phyloP scores from a whole-genome alignment of 2,329 filamentous ascomycete species.

The Setomelanomma holmii region DNA sequence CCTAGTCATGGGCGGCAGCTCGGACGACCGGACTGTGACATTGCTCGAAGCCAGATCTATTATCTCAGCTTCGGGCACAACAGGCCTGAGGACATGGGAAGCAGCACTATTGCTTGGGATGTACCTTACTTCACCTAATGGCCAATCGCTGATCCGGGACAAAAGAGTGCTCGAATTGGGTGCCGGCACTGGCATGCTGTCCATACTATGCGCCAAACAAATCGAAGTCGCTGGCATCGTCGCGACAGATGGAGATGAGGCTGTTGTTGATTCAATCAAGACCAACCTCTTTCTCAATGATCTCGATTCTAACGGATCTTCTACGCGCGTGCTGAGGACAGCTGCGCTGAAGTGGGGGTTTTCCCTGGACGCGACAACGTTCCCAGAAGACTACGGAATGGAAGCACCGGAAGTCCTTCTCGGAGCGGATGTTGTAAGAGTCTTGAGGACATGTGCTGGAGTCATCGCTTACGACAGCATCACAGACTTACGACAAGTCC shows the following conservation, averaged over 20 bases:
- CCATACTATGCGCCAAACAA: slow-evolving; percentile 74
- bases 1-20: slow-evolving; percentile 18
- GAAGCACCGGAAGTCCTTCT: slow-evolving; percentile 67
- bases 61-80: slow-evolving; percentile 74
- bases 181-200: slow-evolving; percentile 77
- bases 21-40: slow-evolving; percentile 57
- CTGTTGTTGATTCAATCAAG: slow-evolving; percentile 71
- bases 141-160: slow-evolving; percentile 56
- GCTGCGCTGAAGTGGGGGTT: slow-evolving; percentile 71
- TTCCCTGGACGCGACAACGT: slow-evolving; percentile 63
- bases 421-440: slow-evolving; percentile 72
- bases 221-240: slow-evolving; percentile 66
- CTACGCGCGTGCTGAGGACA: slow-evolving; percentile 49
- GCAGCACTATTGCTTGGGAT: slow-evolving; percentile 76
- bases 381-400: slow-evolving; percentile 61
- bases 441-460: slow-evolving; percentile 8
- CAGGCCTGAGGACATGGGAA: slow-evolving; percentile 82
- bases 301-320: slow-evolving; percentile 58
- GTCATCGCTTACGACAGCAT: slow-evolving; percentile 21
- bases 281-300: slow-evolving; percentile 74
- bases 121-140: slow-evolving; percentile 62
- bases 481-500: slow-evolving; percentile 71
- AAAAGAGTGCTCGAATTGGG: slow-evolving; percentile 75
- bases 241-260: slow-evolving; percentile 76
- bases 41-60: slow-evolving; percentile 73